phyloP scores from a whole-genome alignment of 176 grass and related monocot species.

The Zea mays region Zm-B73-REFERENCE-NAM-5.0 NC_050099.1:11081501-11082000 shows the following conservation, averaged over 20 bases:
- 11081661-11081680: conserved; percentile 66
- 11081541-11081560: conserved; percentile 48
- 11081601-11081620: conserved; percentile 48
- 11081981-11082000: neutral
- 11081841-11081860: conserved; percentile 39
- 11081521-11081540: conserved; percentile 67
- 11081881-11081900: neutral
- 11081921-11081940: neutral
- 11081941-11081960: neutral
- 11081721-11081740: conserved; percentile 45
- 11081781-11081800: conserved; percentile 18
- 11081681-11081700: conserved; percentile 47
- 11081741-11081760: conserved; percentile 40
- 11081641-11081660: conserved; percentile 61
- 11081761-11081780: conserved; percentile 39
- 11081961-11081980: conserved; percentile 38
- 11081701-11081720: conserved; percentile 31
- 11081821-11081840: neutral
- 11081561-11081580: conserved; percentile 34
- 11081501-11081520: conserved; percentile 60
- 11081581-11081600: conserved; percentile 65
- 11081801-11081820: conserved; percentile 31
- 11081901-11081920: neutral
- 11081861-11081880: neutral
- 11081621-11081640: conserved; percentile 62